phyloP scores from a whole-genome alignment of 495 filamentous ascomycete genomes.

The Hapsidospora chrysogenum region DNA sequence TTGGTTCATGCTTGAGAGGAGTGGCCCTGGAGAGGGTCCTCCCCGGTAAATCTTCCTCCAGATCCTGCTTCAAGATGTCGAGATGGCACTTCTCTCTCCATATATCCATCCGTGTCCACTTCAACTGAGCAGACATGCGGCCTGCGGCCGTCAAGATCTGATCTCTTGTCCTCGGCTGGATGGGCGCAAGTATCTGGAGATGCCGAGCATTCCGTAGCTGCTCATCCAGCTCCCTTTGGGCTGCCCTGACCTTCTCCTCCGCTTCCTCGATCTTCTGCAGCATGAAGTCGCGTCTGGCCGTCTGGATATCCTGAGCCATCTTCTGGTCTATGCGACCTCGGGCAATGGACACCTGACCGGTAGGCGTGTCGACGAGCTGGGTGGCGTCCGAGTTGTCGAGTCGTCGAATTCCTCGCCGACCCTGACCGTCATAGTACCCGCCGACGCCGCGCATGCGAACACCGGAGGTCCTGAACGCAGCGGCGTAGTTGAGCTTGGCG shows the following conservation, averaged over 20 bases:
- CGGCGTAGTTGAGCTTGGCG: constrained; percentile 88
- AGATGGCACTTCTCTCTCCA: constrained; percentile 85
- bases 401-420: constrained; percentile 53
- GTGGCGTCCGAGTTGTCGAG: constrained; percentile 35
- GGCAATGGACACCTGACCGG: constrained; percentile 50
- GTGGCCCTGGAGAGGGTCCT: constrained; percentile 5
- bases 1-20: neutral
- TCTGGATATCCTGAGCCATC: constrained; percentile 66
- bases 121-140: constrained; percentile 72
- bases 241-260: constrained; percentile 59
- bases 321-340: constrained; percentile 59
- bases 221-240: constrained; percentile 60
- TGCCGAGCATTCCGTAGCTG: constrained; percentile 86
- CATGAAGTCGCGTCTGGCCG: constrained; percentile 69
- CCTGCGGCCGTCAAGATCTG: constrained; percentile 71
- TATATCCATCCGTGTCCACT: constrained; percentile 85
- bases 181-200: constrained; percentile 72
- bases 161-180: constrained; percentile 74
- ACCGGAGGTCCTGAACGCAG: constrained; percentile 82
- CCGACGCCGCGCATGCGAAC: constrained; percentile 79
- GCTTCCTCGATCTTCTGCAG: constrained; percentile 64
- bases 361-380: constrained; percentile 47
- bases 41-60: constrained; percentile 54
- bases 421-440: constrained; percentile 70
- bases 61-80: constrained; percentile 69